phyloP scores from a whole-genome alignment of 2,329 filamentous ascomycete genomes.

The Chlorencoelia australis region DNA sequence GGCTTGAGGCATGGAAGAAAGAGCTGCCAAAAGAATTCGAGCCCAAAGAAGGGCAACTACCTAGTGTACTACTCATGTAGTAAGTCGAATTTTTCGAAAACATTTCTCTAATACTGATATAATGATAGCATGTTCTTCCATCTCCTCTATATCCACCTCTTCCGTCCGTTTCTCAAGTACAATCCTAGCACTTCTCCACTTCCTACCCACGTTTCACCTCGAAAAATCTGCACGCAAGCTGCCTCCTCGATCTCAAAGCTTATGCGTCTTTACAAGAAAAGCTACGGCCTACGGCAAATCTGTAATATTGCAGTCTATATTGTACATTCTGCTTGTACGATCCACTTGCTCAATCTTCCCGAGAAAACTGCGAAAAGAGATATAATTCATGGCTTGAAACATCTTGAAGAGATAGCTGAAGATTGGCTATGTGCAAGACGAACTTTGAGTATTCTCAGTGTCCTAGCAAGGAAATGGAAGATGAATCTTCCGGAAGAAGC shows the following conservation, averaged over 20 bases:
- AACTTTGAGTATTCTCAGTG: constrained; percentile 74
- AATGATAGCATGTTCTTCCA: constrained; percentile 86
- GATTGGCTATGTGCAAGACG: constrained; percentile 86
- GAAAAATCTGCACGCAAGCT: constrained; percentile 83
- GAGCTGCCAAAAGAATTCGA: constrained; percentile 79
- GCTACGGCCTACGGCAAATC: constrained; percentile 83
- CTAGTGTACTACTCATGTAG: constrained; percentile 74
- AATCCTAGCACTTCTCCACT: constrained; percentile 71
- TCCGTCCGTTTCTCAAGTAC: constrained; percentile 91
- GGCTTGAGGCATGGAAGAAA: constrained; percentile 81
- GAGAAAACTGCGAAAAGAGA: constrained; percentile 86
- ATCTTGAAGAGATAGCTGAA: constrained; percentile 91
- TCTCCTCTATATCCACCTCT: constrained; percentile 88
- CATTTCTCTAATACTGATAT: constrained; percentile 18
- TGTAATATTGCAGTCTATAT: constrained; percentile 97
- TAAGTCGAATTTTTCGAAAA: constrained; percentile 40
- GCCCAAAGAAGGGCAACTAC: constrained; percentile 77
- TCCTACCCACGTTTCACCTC: constrained; percentile 77
- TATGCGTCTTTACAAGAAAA: constrained; percentile 88
- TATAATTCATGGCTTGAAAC: constrained; percentile 80
- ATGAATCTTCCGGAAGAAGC: constrained; percentile 82
- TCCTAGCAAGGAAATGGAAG: constrained; percentile 81
- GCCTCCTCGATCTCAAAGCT: constrained; percentile 85
- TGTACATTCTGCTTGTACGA: constrained; percentile 85
- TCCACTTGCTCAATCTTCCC: constrained; percentile 85